phyloP scores from a whole-genome alignment of 2,329 filamentous ascomycete species.

The Pseudogymnoascus sp. region DNA sequence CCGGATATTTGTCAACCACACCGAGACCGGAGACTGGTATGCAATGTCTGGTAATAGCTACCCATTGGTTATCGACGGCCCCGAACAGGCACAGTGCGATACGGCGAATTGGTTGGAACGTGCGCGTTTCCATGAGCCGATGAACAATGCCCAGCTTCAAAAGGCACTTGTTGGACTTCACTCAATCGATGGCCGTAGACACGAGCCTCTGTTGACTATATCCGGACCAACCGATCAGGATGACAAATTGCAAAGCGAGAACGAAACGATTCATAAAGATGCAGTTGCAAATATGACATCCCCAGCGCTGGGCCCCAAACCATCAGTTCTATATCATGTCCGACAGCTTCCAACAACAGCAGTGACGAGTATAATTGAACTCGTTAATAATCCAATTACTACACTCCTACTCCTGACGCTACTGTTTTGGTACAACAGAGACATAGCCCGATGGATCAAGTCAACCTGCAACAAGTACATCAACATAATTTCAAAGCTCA shows the following conservation, averaged over 20 bases:
- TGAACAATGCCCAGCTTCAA: slow-evolving; percentile 41
- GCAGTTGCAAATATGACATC: slow-evolving; percentile 26
- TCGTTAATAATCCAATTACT: slow-evolving; percentile 45
- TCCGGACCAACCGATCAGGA: slow-evolving; percentile 28
- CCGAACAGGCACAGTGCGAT: slow-evolving; percentile 45
- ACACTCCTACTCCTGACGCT: slow-evolving; percentile 23
- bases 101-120: slow-evolving; percentile 45
- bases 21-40: slow-evolving; percentile 83
- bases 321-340: slow-evolving; percentile 42
- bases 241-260: slow-evolving; percentile 24
- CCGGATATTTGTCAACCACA: slow-evolving; percentile 80
- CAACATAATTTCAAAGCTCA: neutral
- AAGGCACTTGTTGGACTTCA: slow-evolving; percentile 67
- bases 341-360: slow-evolving; percentile 45
- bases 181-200: slow-evolving; percentile 43
- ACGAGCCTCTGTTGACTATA: slow-evolving; percentile 39
- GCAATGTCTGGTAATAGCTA: slow-evolving; percentile 83
- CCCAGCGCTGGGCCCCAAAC: slow-evolving; percentile 24
- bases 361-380: slow-evolving; percentile 44
- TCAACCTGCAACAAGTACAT: neutral
- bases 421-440: slow-evolving; percentile 20
- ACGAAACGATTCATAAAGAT: slow-evolving; percentile 27
- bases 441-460: neutral
- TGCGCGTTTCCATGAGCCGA: slow-evolving; percentile 27
- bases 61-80: slow-evolving; percentile 70